A percentile compares a stretch with the other conserved stretches of the same genome.
These are phyloP conservation scores for Teratosphaeria gauchensis DNA, from an alignment of 2,329 filamentous ascomycete genomes.

Conservation along the genomic window DNA sequence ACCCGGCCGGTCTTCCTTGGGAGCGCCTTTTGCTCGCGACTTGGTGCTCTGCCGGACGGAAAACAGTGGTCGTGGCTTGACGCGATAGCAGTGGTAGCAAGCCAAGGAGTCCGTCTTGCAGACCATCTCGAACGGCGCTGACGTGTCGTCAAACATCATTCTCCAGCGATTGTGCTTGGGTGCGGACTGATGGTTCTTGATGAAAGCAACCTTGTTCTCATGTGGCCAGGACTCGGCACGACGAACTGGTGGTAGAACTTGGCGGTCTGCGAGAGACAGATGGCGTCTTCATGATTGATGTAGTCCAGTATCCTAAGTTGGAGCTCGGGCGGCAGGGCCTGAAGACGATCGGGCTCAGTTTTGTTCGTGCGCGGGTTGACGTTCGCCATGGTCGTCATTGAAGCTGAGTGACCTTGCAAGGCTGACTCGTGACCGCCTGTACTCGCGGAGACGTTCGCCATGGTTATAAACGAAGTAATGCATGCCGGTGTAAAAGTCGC, in stretches of 20 bases:
- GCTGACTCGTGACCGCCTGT: too few species aligned
- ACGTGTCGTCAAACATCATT: background rate
- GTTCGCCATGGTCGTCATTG: too few species aligned
- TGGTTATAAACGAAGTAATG: too few species aligned
- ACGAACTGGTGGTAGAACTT: background rate
- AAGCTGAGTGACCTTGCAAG: too few species aligned
- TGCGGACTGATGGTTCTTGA: background rate
- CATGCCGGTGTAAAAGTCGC: too few species aligned
- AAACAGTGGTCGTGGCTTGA: background rate
- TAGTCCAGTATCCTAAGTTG: background rate
- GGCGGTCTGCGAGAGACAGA: background rate
- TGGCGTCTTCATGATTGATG: background rate
- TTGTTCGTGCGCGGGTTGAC: too few species aligned
- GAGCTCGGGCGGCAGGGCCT: too few species aligned
- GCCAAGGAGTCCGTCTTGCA: background rate
- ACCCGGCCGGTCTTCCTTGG: background rate
- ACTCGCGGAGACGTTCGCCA: too few species aligned
- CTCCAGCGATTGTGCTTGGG: background rate
- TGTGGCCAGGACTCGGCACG: background rate
- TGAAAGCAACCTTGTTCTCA: background rate
- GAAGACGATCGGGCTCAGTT: too few species aligned
- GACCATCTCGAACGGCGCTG: background rate
- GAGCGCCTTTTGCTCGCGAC: background rate
- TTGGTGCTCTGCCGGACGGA: background rate
- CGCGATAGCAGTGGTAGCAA: background rate